Base-by-base conservation (phyloP, 257 asterid genomes). In the Scutellaria barbata region DNA sequence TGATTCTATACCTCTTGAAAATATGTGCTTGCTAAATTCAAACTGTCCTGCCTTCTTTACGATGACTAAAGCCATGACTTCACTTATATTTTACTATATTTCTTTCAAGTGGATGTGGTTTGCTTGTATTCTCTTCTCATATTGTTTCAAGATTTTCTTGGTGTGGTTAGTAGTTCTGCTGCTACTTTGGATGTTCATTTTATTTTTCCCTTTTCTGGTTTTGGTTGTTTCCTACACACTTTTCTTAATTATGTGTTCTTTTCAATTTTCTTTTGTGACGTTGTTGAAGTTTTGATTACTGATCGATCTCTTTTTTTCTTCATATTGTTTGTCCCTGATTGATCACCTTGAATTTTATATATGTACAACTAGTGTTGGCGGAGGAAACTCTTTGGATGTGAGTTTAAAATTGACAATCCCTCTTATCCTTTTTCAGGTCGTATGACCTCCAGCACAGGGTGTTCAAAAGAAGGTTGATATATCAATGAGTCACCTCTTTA, bases 401-500 rank as follows among this genome's bases (percentile, higher is more conserved):
- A 74, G n/a, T 30, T 71, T 74, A 54, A 54, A 30, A 3, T 3
- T 30, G 35, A 30, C 35, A 30, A 71, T 53, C 46, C 60, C 79
- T 72, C 17, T 35, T 25, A 41, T 18, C 71, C 25, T 35, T 76
- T 82, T 81, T 68, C 92, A 86, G 96, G 92, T 82, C 56, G 16
- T 69, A 71, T 74, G 78, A 70, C 85, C 79, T 73, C 73, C 79
- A 66, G 72, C 78, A 46, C 65, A 61, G 52, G 45, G 67, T 72
- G 13, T 72, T 70, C 62, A 70, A 53, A 56, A 47, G 71, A 47
- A 58, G 70, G 64, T 71, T 77, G 73, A 42, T 52, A 43, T 20
- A 65, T 56, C 63, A 43, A 58, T 50, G 76, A 69, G 79, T 50
- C 37, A 57, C 50, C 13, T 76, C 69, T 72, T 41, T 45, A 63